A percentile compares a stretch with the other conserved stretches of the same genome.
Evolutionary conservation across 2,329 filamentous ascomycete genomes (phyloP).

Genomic region (Xylariaceae sp.): DNA sequence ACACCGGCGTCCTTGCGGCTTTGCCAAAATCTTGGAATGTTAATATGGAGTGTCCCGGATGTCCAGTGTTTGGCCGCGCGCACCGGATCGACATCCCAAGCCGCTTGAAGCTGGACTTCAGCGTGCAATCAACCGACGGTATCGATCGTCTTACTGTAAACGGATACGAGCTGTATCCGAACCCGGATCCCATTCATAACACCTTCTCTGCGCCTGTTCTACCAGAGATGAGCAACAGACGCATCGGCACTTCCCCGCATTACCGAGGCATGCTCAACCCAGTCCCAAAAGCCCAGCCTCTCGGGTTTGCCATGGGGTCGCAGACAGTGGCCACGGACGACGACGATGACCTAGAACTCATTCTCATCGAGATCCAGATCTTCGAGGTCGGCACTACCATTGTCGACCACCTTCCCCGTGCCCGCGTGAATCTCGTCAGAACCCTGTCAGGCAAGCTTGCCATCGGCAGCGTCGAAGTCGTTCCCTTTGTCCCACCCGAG

Average conservation of each 20-base stretch:
- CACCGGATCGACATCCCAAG: constrained; percentile 35
- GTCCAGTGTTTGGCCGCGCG: constrained; percentile 13
- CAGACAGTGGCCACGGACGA: constrained; percentile 45
- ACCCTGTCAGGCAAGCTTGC: constrained; percentile 51
- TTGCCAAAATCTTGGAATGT: constrained; percentile 26
- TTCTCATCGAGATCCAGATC: constrained; percentile 54
- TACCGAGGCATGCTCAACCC: constrained; percentile 30
- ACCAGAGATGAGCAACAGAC: constrained; percentile 34
- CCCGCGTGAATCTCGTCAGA: constrained; percentile 61
- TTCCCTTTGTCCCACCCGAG: constrained; percentile 24
- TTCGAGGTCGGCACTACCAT: constrained; percentile 56
- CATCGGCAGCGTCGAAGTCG: constrained; percentile 47
- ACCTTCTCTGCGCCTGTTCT: constrained; percentile 45
- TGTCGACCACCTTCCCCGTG: constrained; percentile 49
- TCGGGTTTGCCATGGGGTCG: constrained; percentile 49
- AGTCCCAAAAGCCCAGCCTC: constrained; percentile 22
- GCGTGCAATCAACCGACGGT: constrained; percentile 43
- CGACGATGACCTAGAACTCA: constrained; percentile 48
- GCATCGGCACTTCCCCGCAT: constrained; percentile 27
- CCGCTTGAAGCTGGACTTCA: constrained; percentile 52
- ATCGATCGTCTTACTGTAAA: constrained; percentile 53
- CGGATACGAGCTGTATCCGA: constrained; percentile 57
- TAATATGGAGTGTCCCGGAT: constrained; percentile 32
- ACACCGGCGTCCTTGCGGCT: constrained; percentile 17
- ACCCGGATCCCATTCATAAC: constrained; percentile 43